Percentiles rank a stretch among this genome's conserved stretches.
Conservation (phyloP, 169 alveolate genomes). For the Theileria sp. region DNA sequence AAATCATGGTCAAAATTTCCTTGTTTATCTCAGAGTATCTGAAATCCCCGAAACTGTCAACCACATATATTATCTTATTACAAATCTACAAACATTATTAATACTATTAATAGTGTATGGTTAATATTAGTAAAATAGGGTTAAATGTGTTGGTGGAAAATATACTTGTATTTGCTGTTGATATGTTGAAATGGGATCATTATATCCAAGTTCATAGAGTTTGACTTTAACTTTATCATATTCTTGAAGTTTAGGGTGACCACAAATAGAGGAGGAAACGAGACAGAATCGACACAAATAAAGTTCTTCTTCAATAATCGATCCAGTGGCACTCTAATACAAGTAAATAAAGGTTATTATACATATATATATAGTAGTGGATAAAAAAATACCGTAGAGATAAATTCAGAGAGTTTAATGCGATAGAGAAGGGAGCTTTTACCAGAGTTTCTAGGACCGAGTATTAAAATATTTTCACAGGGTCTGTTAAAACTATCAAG, state of each 20-base stretch:
- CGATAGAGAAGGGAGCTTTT: constrained; percentile 61
- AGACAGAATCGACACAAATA: constrained; percentile 35
- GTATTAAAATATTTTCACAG: constrained; percentile 26
- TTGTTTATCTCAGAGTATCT: constrained; percentile 10
- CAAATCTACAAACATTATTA: constrained; percentile 18
- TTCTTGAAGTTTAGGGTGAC: constrained; percentile 16
- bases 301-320: constrained; percentile 47
- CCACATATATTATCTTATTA: constrained; percentile 22
- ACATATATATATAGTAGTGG: not conserved
- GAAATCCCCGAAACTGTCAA: constrained; percentile 25
- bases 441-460: constrained; percentile 56
- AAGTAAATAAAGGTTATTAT: not conserved
- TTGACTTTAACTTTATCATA: constrained; percentile 22
- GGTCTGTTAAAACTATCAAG: constrained; percentile 2
- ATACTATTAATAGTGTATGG: not conserved
- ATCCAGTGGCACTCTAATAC: constrained; percentile 38
- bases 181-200: constrained; percentile 18
- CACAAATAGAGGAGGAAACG: constrained; percentile 26
- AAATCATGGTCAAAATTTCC: constrained; percentile 27
- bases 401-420: constrained; percentile 58
- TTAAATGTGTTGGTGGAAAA: not conserved
- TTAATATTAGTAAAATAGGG: not conserved
- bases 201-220: constrained; percentile 30
- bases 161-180: constrained; percentile 29
- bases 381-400: constrained; percentile 42